phyloP scores from a whole-genome alignment of 352 stramenopile genomes.

The Pilasporangium apinafurcum region DNA sequence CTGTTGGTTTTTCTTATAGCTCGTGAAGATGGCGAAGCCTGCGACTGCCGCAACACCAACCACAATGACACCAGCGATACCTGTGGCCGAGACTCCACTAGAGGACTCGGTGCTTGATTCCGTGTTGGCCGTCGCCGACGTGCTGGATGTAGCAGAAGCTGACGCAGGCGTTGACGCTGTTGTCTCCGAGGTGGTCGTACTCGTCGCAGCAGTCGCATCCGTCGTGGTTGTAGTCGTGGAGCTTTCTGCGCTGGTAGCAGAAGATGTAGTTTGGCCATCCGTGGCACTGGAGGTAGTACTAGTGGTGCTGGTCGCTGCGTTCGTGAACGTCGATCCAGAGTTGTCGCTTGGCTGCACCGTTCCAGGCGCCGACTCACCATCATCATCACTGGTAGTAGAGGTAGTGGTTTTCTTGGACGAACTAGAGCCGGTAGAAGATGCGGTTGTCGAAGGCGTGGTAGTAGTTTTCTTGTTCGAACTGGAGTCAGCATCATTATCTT shows the following conservation, averaged over 20 bases:
- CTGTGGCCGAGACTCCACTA: constrained; percentile 35
- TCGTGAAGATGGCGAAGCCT: constrained; percentile 28
- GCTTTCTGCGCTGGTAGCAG: no score
- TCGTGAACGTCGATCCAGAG: constrained; percentile 11
- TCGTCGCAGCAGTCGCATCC: constrained; percentile 1
- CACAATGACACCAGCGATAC: constrained; percentile 52
- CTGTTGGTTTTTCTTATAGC: constrained; percentile 76
- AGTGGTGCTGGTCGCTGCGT: background rate
- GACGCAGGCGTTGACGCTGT: constrained; percentile 3
- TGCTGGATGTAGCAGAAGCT: background rate
- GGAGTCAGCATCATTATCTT: background rate
- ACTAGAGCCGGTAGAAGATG: background rate
- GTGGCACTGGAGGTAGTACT: background rate
- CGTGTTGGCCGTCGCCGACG: constrained; percentile 29
- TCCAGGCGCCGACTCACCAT: constrained; percentile 2
- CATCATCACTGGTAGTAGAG: background rate
- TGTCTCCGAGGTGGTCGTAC: background rate
- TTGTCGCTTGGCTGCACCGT: constrained; percentile 4
- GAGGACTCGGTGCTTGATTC: constrained; percentile 3
- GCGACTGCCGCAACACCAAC: constrained; percentile 45
- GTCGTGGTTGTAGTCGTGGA: no score
- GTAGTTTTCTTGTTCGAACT: background rate
- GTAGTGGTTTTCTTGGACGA: background rate
- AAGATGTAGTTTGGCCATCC: no score
- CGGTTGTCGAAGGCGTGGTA: background rate